Conservation (phyloP, 1,284 basidiomycete genomes). For the Leccinum fallax region DNA sequence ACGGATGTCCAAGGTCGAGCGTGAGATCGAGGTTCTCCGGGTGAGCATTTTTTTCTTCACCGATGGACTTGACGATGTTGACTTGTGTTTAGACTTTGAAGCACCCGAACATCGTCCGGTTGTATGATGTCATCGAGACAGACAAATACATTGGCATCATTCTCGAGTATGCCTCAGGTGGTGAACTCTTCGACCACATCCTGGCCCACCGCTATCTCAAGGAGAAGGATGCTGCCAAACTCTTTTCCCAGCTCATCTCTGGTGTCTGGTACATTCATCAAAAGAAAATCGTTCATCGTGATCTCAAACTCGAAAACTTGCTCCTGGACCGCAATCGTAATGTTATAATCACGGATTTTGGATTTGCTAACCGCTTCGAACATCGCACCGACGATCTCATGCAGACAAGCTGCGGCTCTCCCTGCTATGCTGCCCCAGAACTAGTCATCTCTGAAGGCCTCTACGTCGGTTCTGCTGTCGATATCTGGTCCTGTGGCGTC, state of each 20-base stretch:
- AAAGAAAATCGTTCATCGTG: conserved; percentile 99
- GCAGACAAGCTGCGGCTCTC: conserved; percentile 97
- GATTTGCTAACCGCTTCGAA: conserved; percentile 98
- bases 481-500: conserved; percentile 99
- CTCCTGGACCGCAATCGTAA: conserved; percentile 97
- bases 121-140: conserved; percentile 99
- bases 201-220: conserved; percentile 96
- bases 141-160: conserved; percentile 99
- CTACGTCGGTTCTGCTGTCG: conserved; percentile 98
- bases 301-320: conserved; percentile 98
- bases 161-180: conserved; percentile 96
- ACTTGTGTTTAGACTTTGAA: conserved; percentile 73
- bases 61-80: conserved; percentile 1
- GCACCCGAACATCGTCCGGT: conserved; percentile 97
- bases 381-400: conserved; percentile 92
- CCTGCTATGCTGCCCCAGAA: conserved; percentile 98
- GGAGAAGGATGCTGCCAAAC: conserved; percentile 92
- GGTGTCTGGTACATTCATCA: conserved; percentile 99
- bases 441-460: conserved; percentile 98
- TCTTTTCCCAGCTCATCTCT: conserved; percentile 98
- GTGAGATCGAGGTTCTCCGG: conserved; percentile 96
- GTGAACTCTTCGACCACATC: conserved; percentile 99
- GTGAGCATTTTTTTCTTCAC: conserved; percentile 50
- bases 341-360: conserved; percentile 99
- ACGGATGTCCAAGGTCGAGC: conserved; percentile 93